Base-by-base conservation (phyloP, 2,329 filamentous ascomycete species). In the Colletotrichum caudatum region DNA sequence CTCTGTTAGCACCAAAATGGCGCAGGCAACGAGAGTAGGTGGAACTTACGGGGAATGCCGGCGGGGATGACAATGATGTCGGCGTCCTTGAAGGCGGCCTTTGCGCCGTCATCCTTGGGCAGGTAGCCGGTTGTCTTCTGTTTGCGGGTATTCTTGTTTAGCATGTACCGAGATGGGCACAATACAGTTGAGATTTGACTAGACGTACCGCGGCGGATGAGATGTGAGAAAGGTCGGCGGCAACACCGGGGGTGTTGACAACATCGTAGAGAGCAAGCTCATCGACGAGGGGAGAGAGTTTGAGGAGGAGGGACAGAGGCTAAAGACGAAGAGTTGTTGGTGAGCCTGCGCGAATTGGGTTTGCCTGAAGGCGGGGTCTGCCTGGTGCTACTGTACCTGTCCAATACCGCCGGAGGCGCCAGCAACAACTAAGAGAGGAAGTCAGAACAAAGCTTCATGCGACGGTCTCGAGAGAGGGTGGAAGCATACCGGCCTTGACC, bases 191-290 rank as follows among this genome's bases (percentile, higher is more conserved):
- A 48, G 69, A 72, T 62, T 41, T 26, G 50, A 51, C 63, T 26
- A 46, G 51, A 80, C 86, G 82, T 82, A 91, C 93, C 75, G 96
- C 95, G 77, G 90, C 89, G 74, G 94, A 94, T 72, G 95, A 97
- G 85, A 99, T 98, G 89, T 99, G 96, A 73, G 95, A 98, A 73
- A 99, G 91, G 83, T 99, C 96, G 79, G 95, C 91, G 76, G 95
- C 94, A 80, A 99, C 96, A 84, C 96, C 96, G 78, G 94, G 95
- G 62, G 94, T 97, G 90, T 98, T 98, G 84, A 98, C 95, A 76
- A 99, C 95, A 97, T 99, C 96, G 88, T 98, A 99, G 78, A 99
- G 93, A 73, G 94, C 89, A 78, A 99, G 93, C 87, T 98, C 94
- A 79, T 95, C 92, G 79, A 99, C 88, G 80, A 94, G 90, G 75